Evolutionary conservation across 169 alveolate species (phyloP).

Genomic region (Eimeria zaria): DNA sequence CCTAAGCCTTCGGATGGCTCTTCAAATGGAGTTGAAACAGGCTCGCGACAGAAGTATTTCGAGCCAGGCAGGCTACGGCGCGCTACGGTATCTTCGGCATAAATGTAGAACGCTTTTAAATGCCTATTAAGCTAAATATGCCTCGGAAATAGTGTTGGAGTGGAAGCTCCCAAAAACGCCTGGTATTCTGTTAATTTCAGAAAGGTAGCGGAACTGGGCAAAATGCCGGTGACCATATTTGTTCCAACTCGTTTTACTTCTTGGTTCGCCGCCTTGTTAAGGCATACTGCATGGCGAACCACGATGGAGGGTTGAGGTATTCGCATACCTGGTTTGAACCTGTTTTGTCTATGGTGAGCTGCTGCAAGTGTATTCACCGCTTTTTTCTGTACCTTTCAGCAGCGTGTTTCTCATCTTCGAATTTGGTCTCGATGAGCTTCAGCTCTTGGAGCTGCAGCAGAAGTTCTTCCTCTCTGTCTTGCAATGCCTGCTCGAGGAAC

Average conservation of each 20-base stretch:
- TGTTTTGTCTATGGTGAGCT: neutral
- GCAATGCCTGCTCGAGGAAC: slow-evolving; percentile 76
- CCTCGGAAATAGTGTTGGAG: neutral
- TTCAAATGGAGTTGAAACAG: slow-evolving; percentile 1
- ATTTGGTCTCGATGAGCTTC: slow-evolving; percentile 56
- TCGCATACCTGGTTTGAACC: slow-evolving; percentile 1
- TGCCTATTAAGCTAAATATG: neutral
- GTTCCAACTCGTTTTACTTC: neutral
- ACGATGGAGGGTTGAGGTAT: neutral
- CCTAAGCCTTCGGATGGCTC: neutral
- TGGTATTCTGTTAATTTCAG: neutral
- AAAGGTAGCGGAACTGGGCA: neutral
- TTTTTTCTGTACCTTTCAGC: slow-evolving; percentile 38
- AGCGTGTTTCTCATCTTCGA: slow-evolving; percentile 18
- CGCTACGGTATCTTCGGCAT: neutral
- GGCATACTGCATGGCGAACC: slow-evolving; percentile 41
- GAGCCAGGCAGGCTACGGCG: slow-evolving; percentile 30
- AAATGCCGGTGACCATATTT: neutral
- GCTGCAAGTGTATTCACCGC: slow-evolving; percentile 16
- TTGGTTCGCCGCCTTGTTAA: neutral
- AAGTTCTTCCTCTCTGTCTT: slow-evolving; percentile 67
- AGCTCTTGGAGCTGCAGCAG: slow-evolving; percentile 63
- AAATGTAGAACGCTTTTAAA: slow-evolving; percentile 3
- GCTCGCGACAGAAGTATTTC: neutral
- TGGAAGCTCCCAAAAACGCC: neutral